Base-by-base conservation (phyloP, 805 yeast species). In the Candida endomychidarum region DNA sequence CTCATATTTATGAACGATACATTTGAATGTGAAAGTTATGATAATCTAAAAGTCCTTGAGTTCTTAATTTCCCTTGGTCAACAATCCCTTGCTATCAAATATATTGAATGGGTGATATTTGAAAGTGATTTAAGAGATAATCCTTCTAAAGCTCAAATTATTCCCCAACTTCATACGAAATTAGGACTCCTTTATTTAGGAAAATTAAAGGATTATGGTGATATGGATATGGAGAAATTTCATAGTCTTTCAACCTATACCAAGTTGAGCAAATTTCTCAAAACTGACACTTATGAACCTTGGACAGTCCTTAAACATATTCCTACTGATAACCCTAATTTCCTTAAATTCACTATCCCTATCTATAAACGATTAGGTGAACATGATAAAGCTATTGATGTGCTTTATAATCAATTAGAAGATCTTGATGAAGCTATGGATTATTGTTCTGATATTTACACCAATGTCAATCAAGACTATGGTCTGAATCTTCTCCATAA, bases 1-100 rank as follows among this genome's bases (percentile, higher is more conserved):
- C 45, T 63, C 15, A 67, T 91, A 0, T 89, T 89, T 48, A 70
- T 86, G 72, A 79, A 76, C 41, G 83, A 82, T 38, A 67, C 84
- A 0, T 70, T 74, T 9, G 78, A 77, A 47, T 74, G 85, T 42
- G 81, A 78, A 43, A 64, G 77, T 10, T 72, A 82, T 38, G 75
- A 85, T 46, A 72, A 74, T 35, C 46, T 60, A 17, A 63, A 70
- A 47, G 80, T 88, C 0, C 63, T 81, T 34, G 71, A 75, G 1
- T 83, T 65, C 52, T 57, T 86, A n/a, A 39, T 52, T 10, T 49
- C 45, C 6, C 26, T 58, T 1, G 53, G 61, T 12, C 46, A 46
- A 11, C 58, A 52, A 14, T 40, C 25, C 1, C 27, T 48, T 6
- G 63, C 59, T 0, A 53, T 62, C 2, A 53, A 58, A 29, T 89